Percentiles rank a stretch among this genome's conserved stretches.
Conservation (phyloP, 2,329 filamentous ascomycete species). For the Tricladium varicosporioides region DNA sequence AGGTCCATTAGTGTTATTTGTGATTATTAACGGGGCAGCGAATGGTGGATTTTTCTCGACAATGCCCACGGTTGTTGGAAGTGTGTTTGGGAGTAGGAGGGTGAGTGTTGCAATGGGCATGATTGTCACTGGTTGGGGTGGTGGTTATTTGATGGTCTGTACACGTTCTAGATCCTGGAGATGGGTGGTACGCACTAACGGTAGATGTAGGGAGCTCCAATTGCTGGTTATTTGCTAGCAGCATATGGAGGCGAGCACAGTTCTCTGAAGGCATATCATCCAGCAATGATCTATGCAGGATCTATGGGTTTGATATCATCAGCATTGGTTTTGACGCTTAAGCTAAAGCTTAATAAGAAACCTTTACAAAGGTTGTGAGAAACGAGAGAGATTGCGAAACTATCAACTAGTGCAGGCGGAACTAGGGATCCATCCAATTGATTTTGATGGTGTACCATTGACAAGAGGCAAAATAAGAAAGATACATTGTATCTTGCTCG, state of each 20-base stretch:
- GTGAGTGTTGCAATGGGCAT: slow-evolving; percentile 59
- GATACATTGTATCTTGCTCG: no score
- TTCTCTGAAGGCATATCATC: slow-evolving; percentile 52
- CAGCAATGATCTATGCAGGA: slow-evolving; percentile 62
- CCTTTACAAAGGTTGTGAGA: slow-evolving; percentile 37
- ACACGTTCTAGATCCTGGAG: slow-evolving; percentile 2
- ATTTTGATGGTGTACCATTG: no score
- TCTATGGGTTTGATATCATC: slow-evolving; percentile 47
- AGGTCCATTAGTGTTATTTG: slow-evolving; percentile 53
- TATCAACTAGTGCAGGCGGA: no score
- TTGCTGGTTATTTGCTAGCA: slow-evolving; percentile 58
- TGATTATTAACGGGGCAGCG: slow-evolving; percentile 56
- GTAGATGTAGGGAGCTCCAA: slow-evolving; percentile 47
- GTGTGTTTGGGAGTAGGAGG: slow-evolving; percentile 54
- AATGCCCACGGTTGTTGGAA: slow-evolving; percentile 61
- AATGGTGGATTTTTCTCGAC: slow-evolving; percentile 64
- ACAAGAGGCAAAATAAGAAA: no score
- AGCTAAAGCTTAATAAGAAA: slow-evolving; percentile 42
- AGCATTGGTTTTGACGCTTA: slow-evolving; percentile 41
- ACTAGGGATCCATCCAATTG: no score
- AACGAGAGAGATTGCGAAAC: no score
- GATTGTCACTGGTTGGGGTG: slow-evolving; percentile 59
- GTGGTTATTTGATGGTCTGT: slow-evolving; percentile 58
- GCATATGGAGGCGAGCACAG: slow-evolving; percentile 50
- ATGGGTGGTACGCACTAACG: not conserved